A percentile compares a stretch with the other conserved stretches of the same genome.
Evolutionary conservation across 345 rosid genomes (phyloP).

Genomic region (Eucalyptus brandiana): DNA sequence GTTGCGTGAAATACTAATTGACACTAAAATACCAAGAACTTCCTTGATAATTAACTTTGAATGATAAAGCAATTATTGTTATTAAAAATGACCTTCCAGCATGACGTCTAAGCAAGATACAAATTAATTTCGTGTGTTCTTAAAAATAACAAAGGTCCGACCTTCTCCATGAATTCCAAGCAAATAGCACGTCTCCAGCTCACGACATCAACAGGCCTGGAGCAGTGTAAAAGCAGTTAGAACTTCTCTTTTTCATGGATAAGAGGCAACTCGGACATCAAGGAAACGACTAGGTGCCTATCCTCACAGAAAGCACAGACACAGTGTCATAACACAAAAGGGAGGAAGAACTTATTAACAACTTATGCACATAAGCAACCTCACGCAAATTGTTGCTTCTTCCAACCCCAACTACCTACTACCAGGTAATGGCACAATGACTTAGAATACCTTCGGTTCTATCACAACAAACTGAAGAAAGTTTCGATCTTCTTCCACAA

Average conservation of each 20-base stretch:
- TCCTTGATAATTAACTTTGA: background rate
- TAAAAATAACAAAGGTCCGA: conserved; percentile 3
- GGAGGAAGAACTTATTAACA: background rate
- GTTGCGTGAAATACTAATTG: background rate
- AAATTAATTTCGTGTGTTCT: background rate
- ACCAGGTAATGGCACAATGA: background rate
- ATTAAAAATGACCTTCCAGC: background rate
- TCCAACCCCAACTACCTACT: background rate
- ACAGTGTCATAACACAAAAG: background rate
- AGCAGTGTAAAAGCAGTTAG: background rate
- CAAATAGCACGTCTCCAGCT: conserved; percentile 83
- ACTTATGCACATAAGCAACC: background rate
- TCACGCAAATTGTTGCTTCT: background rate
- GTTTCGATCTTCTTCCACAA: background rate
- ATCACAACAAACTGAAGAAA: background rate
- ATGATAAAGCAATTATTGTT: background rate
- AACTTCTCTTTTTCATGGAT: background rate
- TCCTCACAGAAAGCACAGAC: background rate
- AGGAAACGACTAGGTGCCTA: background rate
- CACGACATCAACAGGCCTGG: conserved; percentile 8
- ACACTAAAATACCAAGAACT: background rate
- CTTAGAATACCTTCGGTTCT: background rate
- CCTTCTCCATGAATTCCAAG: conserved; percentile 94
- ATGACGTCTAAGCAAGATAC: background rate
- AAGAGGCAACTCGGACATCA: background rate